Evolutionary conservation across 1,139 yeast species (phyloP).

Genomic region (Geotrichum phurueaensis): DNA sequence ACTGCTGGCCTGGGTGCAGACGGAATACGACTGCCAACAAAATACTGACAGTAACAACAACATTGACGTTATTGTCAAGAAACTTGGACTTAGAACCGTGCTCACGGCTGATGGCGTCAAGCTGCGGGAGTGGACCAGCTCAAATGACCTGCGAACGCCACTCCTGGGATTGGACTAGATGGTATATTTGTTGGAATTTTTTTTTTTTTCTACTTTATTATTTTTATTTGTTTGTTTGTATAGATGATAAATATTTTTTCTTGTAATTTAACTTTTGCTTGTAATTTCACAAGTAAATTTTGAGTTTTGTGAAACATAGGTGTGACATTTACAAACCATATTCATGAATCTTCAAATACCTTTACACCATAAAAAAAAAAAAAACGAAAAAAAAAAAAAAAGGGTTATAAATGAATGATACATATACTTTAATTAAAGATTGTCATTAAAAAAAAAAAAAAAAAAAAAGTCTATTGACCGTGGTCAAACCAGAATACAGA

Average conservation of each 20-base stretch:
- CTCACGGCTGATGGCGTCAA: slow-evolving; percentile 38
- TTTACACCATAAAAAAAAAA: too few relatives aligned
- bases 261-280: background rate
- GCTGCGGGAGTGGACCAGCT: slow-evolving; percentile 23
- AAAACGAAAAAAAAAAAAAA: too few relatives aligned
- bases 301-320: background rate
- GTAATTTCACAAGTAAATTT: background rate
- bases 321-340: background rate
- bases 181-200: background rate
- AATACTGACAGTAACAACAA: background rate
- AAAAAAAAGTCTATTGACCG: background rate
- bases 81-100: slow-evolving; percentile 60
- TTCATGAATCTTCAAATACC: too few relatives aligned
- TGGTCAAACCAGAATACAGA: background rate
- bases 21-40: slow-evolving; percentile 2
- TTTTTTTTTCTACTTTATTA: background rate
- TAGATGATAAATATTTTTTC: background rate
- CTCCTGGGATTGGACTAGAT: background rate
- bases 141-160: slow-evolving; percentile 10
- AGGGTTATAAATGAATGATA: too few relatives aligned
- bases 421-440: too few relatives aligned
- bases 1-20: slow-evolving; percentile 39
- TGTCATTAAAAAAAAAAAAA: background rate
- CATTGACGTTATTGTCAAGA: slow-evolving; percentile 2
- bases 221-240: background rate